Evolutionary conservation across 441 rosid species (phyloP).

Genomic region (Aquilaria agallochum): DNA sequence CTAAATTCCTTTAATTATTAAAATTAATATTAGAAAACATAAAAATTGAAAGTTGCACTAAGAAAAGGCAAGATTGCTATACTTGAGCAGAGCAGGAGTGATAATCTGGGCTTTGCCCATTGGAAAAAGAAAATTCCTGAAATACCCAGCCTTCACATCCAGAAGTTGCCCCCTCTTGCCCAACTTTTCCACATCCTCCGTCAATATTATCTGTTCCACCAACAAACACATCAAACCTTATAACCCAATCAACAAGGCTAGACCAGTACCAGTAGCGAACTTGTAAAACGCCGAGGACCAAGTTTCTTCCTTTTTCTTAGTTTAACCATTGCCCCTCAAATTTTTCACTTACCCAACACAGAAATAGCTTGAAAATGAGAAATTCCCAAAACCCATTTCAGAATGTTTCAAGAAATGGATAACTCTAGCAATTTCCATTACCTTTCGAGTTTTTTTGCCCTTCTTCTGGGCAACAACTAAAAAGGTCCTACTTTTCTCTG

Average conservation of each 20-base stretch:
- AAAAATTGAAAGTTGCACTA: neutral
- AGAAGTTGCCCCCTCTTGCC: conserved; percentile 78
- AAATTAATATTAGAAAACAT: conserved; percentile 1
- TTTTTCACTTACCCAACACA: too few relatives aligned
- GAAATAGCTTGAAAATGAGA: neutral
- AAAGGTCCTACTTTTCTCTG: conserved; percentile 30
- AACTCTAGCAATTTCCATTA: neutral
- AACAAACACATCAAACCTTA: neutral
- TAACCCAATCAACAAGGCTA: conserved; percentile 10
- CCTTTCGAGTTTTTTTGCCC: conserved; percentile 64
- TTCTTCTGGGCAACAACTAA: conserved; percentile 64
- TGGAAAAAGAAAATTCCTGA: conserved; percentile 78
- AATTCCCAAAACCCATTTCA: conserved; percentile 6
- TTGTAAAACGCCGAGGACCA: conserved; percentile 6
- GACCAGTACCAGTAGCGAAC: neutral
- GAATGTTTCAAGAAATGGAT: neutral
- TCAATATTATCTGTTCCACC: conserved; percentile 62
- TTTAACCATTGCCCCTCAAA: neutral
- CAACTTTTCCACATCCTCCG: conserved; percentile 67
- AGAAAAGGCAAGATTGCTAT: conserved; percentile 11
- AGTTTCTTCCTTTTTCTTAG: neutral
- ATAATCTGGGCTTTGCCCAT: conserved; percentile 86
- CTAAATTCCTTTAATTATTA: neutral
- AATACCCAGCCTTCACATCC: conserved; percentile 85
- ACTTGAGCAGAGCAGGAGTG: conserved; percentile 78